Conservation (phyloP, 768 basidiomycete species). For the Boletus reticulatus region DNA sequence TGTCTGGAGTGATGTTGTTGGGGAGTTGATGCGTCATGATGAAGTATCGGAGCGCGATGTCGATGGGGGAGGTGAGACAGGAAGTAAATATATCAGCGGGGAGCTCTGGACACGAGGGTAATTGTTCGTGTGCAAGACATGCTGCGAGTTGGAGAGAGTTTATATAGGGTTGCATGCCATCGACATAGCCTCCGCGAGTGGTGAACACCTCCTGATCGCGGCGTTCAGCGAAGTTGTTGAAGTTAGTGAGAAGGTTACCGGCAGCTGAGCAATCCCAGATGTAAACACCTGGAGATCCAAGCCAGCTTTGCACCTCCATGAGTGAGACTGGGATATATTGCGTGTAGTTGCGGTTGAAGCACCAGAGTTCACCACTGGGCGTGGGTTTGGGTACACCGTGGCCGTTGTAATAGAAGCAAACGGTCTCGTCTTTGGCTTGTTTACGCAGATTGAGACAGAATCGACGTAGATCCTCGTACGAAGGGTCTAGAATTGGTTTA, state of each 20-base stretch:
- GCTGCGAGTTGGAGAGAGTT: slow-evolving; percentile 95
- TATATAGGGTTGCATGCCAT: slow-evolving; percentile 65
- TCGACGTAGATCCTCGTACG: slow-evolving; percentile 87
- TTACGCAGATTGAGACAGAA: slow-evolving; percentile 83
- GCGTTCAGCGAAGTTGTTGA: slow-evolving; percentile 73
- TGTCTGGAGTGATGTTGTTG: slow-evolving; percentile 76
- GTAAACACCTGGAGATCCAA: slow-evolving; percentile 93
- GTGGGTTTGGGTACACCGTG: slow-evolving; percentile 98
- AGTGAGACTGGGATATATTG: slow-evolving; percentile 98
- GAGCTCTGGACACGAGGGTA: slow-evolving; percentile 94
- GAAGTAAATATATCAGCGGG: slow-evolving; percentile 98
- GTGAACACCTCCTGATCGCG: slow-evolving; percentile 66
- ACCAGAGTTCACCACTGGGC: slow-evolving; percentile 94
- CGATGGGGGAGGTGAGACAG: slow-evolving; percentile 96
- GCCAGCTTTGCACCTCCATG: slow-evolving; percentile 89
- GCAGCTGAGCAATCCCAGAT: slow-evolving; percentile 99
- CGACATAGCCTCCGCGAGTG: slow-evolving; percentile 57
- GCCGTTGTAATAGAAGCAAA: slow-evolving; percentile 97
- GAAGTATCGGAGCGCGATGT: slow-evolving; percentile 93
- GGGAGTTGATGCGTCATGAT: slow-evolving; percentile 88
- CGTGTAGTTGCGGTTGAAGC: slow-evolving; percentile 95
- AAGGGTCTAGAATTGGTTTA: slow-evolving; percentile 93
- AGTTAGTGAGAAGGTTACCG: slow-evolving; percentile 88
- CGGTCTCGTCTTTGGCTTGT: slow-evolving; percentile 89
- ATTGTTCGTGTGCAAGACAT: slow-evolving; percentile 84